These are phyloP conservation scores for Cercospora zeae-maydis DNA, from an alignment of 2,329 filamentous ascomycete genomes.

Conservation along the genomic window DNA sequence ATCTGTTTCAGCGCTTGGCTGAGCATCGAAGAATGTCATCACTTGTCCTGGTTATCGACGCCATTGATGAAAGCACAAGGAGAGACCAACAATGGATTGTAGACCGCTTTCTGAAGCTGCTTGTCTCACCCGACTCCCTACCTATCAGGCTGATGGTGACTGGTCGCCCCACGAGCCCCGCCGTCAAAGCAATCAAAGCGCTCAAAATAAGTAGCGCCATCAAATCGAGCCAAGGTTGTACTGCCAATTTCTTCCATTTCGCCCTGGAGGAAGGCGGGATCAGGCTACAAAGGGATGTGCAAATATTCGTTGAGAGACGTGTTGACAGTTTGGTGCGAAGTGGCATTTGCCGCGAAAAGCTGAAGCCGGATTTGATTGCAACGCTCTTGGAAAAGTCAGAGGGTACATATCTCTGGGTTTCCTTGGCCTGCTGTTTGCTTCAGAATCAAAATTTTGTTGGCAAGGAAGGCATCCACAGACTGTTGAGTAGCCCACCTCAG, in stretches of 20 bases:
- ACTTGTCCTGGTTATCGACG: neutral
- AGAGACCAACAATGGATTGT: neutral
- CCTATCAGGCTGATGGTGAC: neutral
- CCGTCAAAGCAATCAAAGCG: neutral
- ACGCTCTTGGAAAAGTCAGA: conserved; percentile 1
- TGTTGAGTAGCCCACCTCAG: neutral
- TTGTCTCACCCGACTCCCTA: neutral
- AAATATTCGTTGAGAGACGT: neutral
- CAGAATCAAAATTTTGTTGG: neutral
- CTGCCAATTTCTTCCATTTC: neutral
- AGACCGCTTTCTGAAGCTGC: neutral
- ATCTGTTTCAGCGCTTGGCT: neutral
- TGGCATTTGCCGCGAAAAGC: neutral
- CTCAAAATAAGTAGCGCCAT: neutral
- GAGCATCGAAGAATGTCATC: neutral
- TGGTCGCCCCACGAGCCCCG: neutral
- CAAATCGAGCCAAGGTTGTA: neutral
- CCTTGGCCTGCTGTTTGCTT: conserved; percentile 2
- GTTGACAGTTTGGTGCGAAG: conserved; percentile 1
- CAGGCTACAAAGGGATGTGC: neutral
- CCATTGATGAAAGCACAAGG: conserved; percentile 4
- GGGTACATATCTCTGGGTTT: conserved; percentile 1
- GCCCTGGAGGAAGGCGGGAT: neutral
- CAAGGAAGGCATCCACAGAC: neutral
- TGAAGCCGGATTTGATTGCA: neutral